Evolutionary conservation across 805 yeast species (phyloP), one percentile per base, ranked within the genome.

Genomic region (Tetrapisispora taiwanensis): DNA sequence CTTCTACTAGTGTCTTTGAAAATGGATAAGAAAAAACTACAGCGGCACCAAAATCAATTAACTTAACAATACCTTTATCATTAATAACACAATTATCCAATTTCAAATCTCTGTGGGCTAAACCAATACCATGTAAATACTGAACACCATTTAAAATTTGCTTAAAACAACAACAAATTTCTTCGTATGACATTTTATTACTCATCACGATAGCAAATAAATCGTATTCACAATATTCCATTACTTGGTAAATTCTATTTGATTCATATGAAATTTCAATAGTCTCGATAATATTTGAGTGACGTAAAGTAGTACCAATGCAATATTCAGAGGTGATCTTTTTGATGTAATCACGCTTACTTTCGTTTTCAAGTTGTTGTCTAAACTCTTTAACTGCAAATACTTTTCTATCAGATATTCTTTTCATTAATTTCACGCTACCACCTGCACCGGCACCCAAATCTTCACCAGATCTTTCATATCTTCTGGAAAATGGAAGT

Each of bases 371-470:
- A 50, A 81, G 78, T 58, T 81, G 78, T 22, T 84, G 76, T 50
- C 96, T 73, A 61, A 88, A 89, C 62, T 88, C 95, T 63, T 88
- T 88, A 22, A 88, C 95, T 0, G 97, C 97, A 70, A 85, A 87
- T 2, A 84, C 74, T 54, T 78, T 74, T 26, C 69, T 66, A 63
- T 88, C 96, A 2, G 75, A 63, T 5, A 75, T 64, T 50, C 95
- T 67, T 44, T 72, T 78, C 37, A 87, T 81, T 38, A 88, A 69
- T 54, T 79, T 78, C 27, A 88, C 97, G 15, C 82, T 74, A 4
- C 97, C 97, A 41, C 96, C 96, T 1, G 96, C 95, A 41, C 97
- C 97, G 19, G 89, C 90, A 44, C 97, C 97, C 36, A 88, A 70
- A 44, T 76, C 83, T 50, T 87, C 89, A 43, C 95, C 95, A 44